Base-by-base conservation (phyloP, 2,329 filamentous ascomycete genomes). In the Uncinocarpus reesii region DNA sequence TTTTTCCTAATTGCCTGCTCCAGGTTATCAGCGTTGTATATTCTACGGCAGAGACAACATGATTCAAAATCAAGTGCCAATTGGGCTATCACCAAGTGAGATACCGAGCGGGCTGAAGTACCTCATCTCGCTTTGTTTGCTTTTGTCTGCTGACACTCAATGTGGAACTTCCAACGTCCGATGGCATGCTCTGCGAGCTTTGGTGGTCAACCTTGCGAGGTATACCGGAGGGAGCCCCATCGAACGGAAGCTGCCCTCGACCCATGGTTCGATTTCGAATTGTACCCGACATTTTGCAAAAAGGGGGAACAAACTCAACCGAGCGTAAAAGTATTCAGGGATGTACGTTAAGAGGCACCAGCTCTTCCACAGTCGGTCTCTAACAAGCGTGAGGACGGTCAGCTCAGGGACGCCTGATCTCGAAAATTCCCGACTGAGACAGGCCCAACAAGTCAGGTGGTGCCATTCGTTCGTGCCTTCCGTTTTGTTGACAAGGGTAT, bases 91-190 rank as follows among this genome's bases (percentile, higher is more conserved):
- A 36, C 31, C 11, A 32, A 21, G 18, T 26, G 44, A 40, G 26
- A 41, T 35, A 28, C 15, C 18, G 20, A 13, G 11, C 46, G 37
- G 47, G 42, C 49, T 26, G 42, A 54, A 79, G 61, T 75, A 98
- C 92, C 84, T 98, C 92, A 82, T 98, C 92, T 69, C 89, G 83
- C 73, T 96, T 96, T 58, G 83, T 84, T 76, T 95, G 90, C 72
- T 95, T 95, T 68, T 92, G 86, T 63, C 92, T 81, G 69, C 90
- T 96, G 59, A 88, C 86, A 71, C 87, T 95, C 71, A 95, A 78
- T 34, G 84, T 81, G 48, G 86, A 85, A 54, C 65, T 59, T 51
- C 67, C 69, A 47, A 71, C 70, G 60, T 81, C 78, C 61, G 73
- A 77, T 16, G 60, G 57, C 49, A 71, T 65, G 34, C 64, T 58